These are phyloP conservation scores for Melocanna baccifera DNA, from an alignment of 176 grass and related monocot species.

Conservation along the genomic window DNA sequence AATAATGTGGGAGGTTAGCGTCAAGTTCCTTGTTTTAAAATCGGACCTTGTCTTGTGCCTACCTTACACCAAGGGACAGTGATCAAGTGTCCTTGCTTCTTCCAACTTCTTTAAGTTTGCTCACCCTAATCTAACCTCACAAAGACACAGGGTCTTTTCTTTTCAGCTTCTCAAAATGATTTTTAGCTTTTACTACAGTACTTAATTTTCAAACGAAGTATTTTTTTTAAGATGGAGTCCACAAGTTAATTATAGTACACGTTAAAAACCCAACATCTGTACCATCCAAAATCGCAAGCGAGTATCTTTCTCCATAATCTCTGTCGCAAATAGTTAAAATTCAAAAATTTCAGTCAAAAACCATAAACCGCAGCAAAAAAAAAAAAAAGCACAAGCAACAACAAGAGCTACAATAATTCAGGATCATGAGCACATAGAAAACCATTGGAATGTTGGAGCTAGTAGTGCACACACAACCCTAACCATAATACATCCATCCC, in stretches of 20 bases:
- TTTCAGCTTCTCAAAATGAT: no score
- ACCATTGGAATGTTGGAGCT: neutral
- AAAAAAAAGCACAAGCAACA: slow-evolving; percentile 22
- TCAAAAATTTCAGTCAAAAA: no score
- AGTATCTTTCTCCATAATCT: no score
- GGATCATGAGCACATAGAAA: neutral
- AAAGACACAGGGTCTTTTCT: no score
- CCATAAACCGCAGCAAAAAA: no score
- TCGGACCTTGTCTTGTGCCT: slow-evolving; percentile 29
- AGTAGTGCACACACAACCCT: neutral
- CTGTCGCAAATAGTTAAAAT: no score
- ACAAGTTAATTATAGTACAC: no score
- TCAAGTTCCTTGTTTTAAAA: slow-evolving; percentile 19
- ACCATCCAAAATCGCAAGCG: no score
- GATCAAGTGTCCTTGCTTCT: neutral
- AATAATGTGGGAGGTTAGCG: slow-evolving; percentile 26
- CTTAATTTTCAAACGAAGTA: no score
- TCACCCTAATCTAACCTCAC: neutral
- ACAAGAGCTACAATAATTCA: neutral
- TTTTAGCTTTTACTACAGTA: no score
- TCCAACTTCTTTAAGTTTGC: neutral
- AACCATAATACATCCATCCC: slow-evolving; percentile 2
- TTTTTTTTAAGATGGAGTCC: no score
- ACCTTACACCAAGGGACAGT: slow-evolving; percentile 44
- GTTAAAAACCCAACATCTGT: no score